Percentiles rank a stretch among this genome's conserved stretches.
Evolutionary conservation across 441 rosid species (phyloP).

Genomic region (Adansonia gregorii): DNA sequence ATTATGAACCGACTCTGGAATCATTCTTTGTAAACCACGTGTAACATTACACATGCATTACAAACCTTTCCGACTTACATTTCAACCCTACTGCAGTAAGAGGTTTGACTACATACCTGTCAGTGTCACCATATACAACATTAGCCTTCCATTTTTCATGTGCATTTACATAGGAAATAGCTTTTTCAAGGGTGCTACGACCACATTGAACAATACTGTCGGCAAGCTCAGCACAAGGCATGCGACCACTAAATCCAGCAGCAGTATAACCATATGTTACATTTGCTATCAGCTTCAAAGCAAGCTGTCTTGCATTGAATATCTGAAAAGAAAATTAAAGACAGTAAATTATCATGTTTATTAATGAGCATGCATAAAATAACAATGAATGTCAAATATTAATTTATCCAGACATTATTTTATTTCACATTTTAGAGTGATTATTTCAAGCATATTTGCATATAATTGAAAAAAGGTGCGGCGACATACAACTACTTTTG

Average conservation of each 20-base stretch:
- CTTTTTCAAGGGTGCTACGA: slow-evolving; percentile 88
- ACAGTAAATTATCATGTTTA: slow-evolving; percentile 22
- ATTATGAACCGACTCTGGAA: neutral
- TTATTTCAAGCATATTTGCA: neutral
- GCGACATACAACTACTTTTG: neutral
- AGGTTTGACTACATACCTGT: slow-evolving; percentile 57
- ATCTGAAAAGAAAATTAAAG: slow-evolving; percentile 61
- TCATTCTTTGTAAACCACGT: slow-evolving; percentile 1
- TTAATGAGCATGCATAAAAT: slow-evolving; percentile 12
- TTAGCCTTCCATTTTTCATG: slow-evolving; percentile 78
- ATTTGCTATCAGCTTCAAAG: slow-evolving; percentile 95
- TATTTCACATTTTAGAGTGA: neutral
- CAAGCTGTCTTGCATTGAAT: slow-evolving; percentile 97
- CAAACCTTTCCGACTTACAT: slow-evolving; percentile 18
- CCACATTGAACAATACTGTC: slow-evolving; percentile 99
- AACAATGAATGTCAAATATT: slow-evolving; percentile 7
- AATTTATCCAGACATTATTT: neutral
- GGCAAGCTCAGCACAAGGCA: slow-evolving; percentile 99
- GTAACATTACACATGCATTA: slow-evolving; percentile 3
- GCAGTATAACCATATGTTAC: slow-evolving; percentile 99
- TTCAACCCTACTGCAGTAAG: neutral
- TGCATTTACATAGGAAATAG: slow-evolving; percentile 78
- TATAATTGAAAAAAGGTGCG: neutral
- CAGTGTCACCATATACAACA: slow-evolving; percentile 95
- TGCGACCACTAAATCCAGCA: slow-evolving; percentile 99